phyloP scores from a whole-genome alignment of 306 rosid genomes.

The Quercus alba region DNA sequence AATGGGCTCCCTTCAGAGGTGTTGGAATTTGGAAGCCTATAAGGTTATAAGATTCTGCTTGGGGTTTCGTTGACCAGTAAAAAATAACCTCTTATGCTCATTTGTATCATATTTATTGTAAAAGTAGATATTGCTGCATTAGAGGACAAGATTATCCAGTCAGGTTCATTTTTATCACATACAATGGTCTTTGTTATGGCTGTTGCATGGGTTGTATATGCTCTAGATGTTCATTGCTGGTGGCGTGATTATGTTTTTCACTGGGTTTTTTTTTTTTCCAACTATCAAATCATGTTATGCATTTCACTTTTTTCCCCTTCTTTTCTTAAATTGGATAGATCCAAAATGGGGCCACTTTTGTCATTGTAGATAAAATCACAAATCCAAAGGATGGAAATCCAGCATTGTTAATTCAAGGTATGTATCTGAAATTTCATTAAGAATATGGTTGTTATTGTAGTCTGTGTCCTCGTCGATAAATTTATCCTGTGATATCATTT shows the following conservation, averaged over 20 bases:
- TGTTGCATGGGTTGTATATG: not conserved
- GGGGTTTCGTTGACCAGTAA: not conserved
- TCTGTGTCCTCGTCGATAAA: slow-evolving; percentile 15
- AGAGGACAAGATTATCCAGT: not conserved
- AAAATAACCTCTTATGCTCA: not conserved
- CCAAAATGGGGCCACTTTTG: slow-evolving; percentile 93
- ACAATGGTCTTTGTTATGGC: not conserved
- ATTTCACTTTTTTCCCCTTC: slow-evolving; percentile 29
- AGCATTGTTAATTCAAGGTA: slow-evolving; percentile 90
- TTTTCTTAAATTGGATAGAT: slow-evolving; percentile 58
- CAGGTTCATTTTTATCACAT: not conserved
- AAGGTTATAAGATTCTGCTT: not conserved
- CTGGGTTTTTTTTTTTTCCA: not conserved
- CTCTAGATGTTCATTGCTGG: not conserved
- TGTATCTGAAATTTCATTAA: slow-evolving; percentile 13
- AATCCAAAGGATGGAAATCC: slow-evolving; percentile 85
- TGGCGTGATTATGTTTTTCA: not conserved
- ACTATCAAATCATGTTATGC: slow-evolving; percentile 6
- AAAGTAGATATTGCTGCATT: not conserved
- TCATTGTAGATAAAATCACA: slow-evolving; percentile 68
- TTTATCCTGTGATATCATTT: slow-evolving; percentile 8
- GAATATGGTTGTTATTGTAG: slow-evolving; percentile 1
- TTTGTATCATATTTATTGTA: not conserved
- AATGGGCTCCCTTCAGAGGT: not conserved
- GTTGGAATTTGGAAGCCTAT: not conserved